Base-by-base conservation (phyloP, 768 basidiomycete species). In the Termitomyces sp. region DNA sequence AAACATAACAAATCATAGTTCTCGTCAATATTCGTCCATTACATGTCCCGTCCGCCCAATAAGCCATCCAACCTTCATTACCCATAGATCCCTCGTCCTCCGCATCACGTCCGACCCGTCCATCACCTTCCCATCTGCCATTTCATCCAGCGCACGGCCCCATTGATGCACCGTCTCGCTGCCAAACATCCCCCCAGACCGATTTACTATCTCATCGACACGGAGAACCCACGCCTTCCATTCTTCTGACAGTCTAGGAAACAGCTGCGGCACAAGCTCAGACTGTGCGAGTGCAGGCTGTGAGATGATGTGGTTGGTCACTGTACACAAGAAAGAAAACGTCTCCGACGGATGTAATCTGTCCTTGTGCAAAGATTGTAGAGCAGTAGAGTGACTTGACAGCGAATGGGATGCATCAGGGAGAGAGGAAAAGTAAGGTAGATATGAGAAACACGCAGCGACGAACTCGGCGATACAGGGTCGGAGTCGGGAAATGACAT, bases 371-470 rank as follows among this genome's bases (percentile, higher is more conserved):
- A 83, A 74, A 44, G 78, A 71, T 64, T 82, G 81, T 33, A 81
- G 66, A 23, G 72, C 69, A 8, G 77, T 69, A n/a, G 79, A 71
- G 58, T 79, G 77, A 26, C 55, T 62, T 53, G 72, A 67, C 54
- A 58, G 50, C 40, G 60, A 63, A 30, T 54, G 52, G 10, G 40
- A 41, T 20, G 26, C 53, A 57, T 54, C 64, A 46, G 79, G 68
- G 55, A 82, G 70, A 64, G 82, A 86, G 23, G 91, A 88, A 69
- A 94, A 94, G 69, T 94, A 93, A 3, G 89, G 90, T 50, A 93
- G 82, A 69, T 93, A 94, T 6, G 92, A 88, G 70, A 86, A 80
- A 70, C 83, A 89, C 33, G 87, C 82, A 3, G 91, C 81, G 33
- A 87, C 85, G 64, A 91, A 94, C 54, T 93, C 91, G 54, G 79